A percentile compares a stretch with the other conserved stretches of the same genome.
Conservation (phyloP, 805 yeast genomes). For the Blastobotrys parvus region DNA sequence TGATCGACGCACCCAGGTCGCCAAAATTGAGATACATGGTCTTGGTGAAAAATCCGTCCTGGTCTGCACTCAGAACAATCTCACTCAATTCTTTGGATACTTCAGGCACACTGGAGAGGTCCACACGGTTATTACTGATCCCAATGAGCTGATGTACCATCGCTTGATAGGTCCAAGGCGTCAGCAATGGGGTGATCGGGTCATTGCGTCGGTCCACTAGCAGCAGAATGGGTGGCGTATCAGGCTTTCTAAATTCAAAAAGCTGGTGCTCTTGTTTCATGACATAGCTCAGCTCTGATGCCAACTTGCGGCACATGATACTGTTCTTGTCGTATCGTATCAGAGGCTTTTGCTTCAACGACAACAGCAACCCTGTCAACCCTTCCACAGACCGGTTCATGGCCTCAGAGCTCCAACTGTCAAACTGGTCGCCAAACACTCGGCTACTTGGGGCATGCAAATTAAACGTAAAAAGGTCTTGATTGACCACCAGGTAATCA, state of each 20-base stretch:
- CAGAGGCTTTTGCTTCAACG: slow-evolving; percentile 69
- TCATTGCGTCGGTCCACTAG: slow-evolving; percentile 80
- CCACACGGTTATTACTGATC: slow-evolving; percentile 72
- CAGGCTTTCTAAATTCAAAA: slow-evolving; percentile 58
- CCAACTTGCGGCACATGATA: slow-evolving; percentile 53
- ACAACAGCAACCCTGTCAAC: slow-evolving; percentile 51
- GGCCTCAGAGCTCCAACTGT: slow-evolving; percentile 39
- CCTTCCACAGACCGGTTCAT: slow-evolving; percentile 37
- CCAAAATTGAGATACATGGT: slow-evolving; percentile 90
- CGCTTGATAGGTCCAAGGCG: slow-evolving; percentile 97
- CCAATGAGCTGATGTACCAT: slow-evolving; percentile 93
- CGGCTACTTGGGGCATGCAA: slow-evolving; percentile 23
- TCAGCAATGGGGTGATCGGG: slow-evolving; percentile 84
- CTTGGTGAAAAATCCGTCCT: slow-evolving; percentile 70
- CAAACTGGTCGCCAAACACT: slow-evolving; percentile 29
- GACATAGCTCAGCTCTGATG: slow-evolving; percentile 46
- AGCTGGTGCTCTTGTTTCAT: slow-evolving; percentile 37
- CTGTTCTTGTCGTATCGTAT: slow-evolving; percentile 73
- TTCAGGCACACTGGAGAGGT: slow-evolving; percentile 47
- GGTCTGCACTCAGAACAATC: slow-evolving; percentile 56
- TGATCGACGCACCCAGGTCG: slow-evolving; percentile 80
- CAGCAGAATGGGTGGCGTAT: slow-evolving; percentile 64
- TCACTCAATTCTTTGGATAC: slow-evolving; percentile 49
- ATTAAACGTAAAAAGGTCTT: slow-evolving; percentile 58
- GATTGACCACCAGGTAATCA: slow-evolving; percentile 70